Percentiles rank a stretch among this genome's conserved stretches.
Evolutionary conservation across 257 asterid genomes (phyloP).

Genomic region (Parsonsia alboflavescens): DNA sequence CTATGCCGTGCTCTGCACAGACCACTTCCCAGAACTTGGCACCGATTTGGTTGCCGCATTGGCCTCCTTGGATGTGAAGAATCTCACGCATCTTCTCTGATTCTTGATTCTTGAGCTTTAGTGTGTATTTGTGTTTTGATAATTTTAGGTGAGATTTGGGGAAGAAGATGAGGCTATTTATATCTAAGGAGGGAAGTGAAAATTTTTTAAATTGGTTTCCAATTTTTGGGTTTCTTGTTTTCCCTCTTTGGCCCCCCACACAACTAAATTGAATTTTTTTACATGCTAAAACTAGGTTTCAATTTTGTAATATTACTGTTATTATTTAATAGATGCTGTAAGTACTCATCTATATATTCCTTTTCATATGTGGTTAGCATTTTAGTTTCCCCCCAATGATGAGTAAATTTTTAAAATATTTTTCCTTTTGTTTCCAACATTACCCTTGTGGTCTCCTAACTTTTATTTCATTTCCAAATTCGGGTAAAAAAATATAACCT

Average conservation of each 20-base stretch:
- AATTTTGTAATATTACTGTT: too few relatives aligned
- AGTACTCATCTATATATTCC: too few relatives aligned
- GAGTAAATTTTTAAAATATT: too few relatives aligned
- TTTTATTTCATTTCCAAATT: too few relatives aligned
- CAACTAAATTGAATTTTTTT: too few relatives aligned
- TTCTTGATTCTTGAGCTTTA: neutral
- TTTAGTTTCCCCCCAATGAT: too few relatives aligned
- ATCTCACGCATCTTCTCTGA: slow-evolving; percentile 53
- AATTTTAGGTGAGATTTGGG: neutral
- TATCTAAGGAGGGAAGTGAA: slow-evolving; percentile 4
- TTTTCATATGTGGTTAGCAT: too few relatives aligned
- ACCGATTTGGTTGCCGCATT: slow-evolving; percentile 71
- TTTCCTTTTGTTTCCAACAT: too few relatives aligned
- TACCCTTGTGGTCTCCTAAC: too few relatives aligned
- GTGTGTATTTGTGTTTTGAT: neutral
- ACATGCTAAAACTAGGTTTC: too few relatives aligned
- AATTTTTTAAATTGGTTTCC: neutral
- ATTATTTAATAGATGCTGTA: too few relatives aligned
- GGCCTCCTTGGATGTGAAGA: slow-evolving; percentile 66
- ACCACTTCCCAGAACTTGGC: slow-evolving; percentile 60
- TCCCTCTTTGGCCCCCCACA: neutral
- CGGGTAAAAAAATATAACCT: too few relatives aligned
- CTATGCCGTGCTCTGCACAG: slow-evolving; percentile 55
- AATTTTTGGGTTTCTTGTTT: neutral
- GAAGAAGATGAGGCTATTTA: neutral